Evolutionary conservation across 169 alveolate genomes (phyloP).

Genomic region (Plasmodium coatneyi): DNA sequence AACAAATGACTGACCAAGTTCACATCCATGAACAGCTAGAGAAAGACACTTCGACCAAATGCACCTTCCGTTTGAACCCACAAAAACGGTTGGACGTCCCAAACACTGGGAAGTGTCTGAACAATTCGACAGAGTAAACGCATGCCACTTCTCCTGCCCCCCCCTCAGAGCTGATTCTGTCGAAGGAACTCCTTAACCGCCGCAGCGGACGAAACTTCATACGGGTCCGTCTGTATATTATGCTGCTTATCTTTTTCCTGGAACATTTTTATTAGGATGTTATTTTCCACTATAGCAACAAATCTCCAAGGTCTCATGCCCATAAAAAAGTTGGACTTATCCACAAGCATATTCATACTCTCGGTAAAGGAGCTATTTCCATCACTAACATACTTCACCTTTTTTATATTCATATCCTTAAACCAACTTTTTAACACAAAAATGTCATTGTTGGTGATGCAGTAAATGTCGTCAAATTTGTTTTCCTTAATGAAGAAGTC

Average conservation of each 20-base stretch:
- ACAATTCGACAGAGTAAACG: neutral
- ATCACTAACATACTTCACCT: slow-evolving; percentile 79
- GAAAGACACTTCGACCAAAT: neutral
- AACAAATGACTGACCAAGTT: neutral
- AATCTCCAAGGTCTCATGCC: slow-evolving; percentile 85
- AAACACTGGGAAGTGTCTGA: neutral
- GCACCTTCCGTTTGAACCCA: neutral
- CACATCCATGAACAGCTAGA: neutral
- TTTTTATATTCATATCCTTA: slow-evolving; percentile 63
- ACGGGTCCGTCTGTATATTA: slow-evolving; percentile 80
- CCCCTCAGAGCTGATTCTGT: slow-evolving; percentile 24
- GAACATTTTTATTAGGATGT: slow-evolving; percentile 77
- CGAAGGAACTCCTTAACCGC: slow-evolving; percentile 73
- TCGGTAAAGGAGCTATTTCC: slow-evolving; percentile 80
- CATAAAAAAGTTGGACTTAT: slow-evolving; percentile 79
- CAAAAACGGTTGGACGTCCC: neutral
- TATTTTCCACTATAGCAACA: slow-evolving; percentile 78
- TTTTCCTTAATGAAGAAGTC: slow-evolving; percentile 60
- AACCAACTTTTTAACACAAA: slow-evolving; percentile 82
- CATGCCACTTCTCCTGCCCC: neutral
- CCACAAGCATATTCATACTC: slow-evolving; percentile 81
- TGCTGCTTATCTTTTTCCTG: slow-evolving; percentile 76
- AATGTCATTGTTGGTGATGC: slow-evolving; percentile 81
- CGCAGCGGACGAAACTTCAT: slow-evolving; percentile 75
- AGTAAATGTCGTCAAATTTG: slow-evolving; percentile 81